Percentiles rank a stretch among this genome's conserved stretches.
Conservation (phyloP, 1,284 basidiomycete genomes). For the Earliella scabrosa region DNA sequence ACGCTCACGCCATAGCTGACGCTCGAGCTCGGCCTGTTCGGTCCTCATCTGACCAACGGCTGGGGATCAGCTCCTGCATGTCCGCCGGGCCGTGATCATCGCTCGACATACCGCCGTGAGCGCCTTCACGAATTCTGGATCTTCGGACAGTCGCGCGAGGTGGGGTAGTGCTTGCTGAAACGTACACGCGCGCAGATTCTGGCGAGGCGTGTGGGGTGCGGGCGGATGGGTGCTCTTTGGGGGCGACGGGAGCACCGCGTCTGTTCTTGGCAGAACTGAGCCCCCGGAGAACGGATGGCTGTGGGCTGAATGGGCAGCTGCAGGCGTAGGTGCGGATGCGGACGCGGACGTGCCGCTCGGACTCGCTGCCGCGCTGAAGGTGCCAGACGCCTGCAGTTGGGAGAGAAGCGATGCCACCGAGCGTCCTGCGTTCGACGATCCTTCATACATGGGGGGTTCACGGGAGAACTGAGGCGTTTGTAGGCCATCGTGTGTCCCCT, state of each 20-base stretch:
- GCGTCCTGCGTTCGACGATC: conserved; percentile 14
- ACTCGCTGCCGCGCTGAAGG: conserved; percentile 13
- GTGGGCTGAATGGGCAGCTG: not conserved
- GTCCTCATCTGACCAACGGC: conserved; percentile 50
- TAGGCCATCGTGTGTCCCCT: not conserved
- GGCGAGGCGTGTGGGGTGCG: conserved; percentile 20
- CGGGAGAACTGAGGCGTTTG: not conserved
- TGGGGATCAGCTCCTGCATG: too few species aligned
- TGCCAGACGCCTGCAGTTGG: conserved; percentile 49
- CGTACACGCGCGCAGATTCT: conserved; percentile 51
- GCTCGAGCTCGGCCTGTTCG: conserved; percentile 71
- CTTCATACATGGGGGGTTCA: not conserved
- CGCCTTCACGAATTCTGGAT: conserved; percentile 47
- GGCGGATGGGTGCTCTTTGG: conserved; percentile 3
- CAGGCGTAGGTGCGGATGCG: conserved; percentile 2
- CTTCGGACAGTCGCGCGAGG: conserved; percentile 55
- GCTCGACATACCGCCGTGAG: conserved; percentile 53
- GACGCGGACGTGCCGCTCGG: conserved; percentile 5
- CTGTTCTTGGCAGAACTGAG: conserved; percentile 12
- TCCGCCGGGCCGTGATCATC: not conserved
- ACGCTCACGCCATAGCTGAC: conserved; percentile 66
- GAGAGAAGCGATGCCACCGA: conserved; percentile 71
- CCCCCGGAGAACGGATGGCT: conserved; percentile 1
- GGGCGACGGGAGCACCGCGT: not conserved
- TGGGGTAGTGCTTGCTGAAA: conserved; percentile 70